These are phyloP conservation scores for Dalbergia oliveri DNA, from an alignment of 306 rosid genomes.

Conservation along the genomic window DNA sequence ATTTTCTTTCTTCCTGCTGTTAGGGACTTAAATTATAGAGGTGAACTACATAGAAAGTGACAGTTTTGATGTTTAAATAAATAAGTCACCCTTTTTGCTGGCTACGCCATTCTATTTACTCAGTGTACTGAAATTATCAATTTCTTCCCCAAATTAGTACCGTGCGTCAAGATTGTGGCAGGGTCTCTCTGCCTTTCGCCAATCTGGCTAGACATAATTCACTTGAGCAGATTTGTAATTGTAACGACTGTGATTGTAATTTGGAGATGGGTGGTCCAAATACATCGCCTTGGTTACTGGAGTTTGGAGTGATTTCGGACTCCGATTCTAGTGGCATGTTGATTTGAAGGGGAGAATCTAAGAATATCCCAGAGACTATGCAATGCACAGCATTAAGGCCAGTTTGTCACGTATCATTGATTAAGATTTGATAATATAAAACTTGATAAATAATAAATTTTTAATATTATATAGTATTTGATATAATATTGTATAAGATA, in stretches of 20 bases:
- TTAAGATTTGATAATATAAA: no score
- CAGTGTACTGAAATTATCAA: not conserved
- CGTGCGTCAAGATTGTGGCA: not conserved
- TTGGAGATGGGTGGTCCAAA: slow-evolving; percentile 22
- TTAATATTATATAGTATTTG: no score
- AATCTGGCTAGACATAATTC: not conserved
- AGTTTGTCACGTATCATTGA: no score
- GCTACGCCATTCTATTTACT: not conserved
- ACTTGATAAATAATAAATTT: no score
- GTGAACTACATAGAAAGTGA: slow-evolving; percentile 42
- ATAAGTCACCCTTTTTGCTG: slow-evolving; percentile 30
- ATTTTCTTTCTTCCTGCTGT: not conserved
- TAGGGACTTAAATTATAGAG: slow-evolving; percentile 36
- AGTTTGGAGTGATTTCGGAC: slow-evolving; percentile 1
- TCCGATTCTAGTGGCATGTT: slow-evolving; percentile 3
- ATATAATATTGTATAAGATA: no score
- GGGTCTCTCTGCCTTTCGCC: not conserved
- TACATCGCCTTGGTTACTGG: not conserved
- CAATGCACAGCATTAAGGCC: not conserved
- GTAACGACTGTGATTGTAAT: not conserved
- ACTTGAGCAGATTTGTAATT: not conserved
- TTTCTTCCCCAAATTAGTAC: not conserved
- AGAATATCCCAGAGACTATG: slow-evolving; percentile 50
- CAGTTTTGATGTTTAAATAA: slow-evolving; percentile 48
- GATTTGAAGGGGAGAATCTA: slow-evolving; percentile 25